These are phyloP conservation scores for Termitomyces sp. DNA, from an alignment of 768 basidiomycete genomes.

Conservation along the genomic window DNA sequence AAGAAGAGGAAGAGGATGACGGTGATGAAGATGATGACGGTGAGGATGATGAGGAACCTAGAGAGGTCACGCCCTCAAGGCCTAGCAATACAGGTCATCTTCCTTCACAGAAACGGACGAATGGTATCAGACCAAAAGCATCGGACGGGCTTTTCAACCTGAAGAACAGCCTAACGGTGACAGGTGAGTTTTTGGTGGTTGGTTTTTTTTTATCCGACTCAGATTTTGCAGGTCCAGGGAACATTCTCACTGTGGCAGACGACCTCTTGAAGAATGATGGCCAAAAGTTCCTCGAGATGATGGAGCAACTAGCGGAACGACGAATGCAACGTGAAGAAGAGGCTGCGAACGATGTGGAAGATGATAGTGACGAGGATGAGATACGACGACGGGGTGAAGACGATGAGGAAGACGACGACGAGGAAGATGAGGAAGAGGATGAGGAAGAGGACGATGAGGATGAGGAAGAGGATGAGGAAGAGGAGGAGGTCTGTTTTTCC, in stretches of 20 bases:
- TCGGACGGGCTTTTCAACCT: conserved; percentile 68
- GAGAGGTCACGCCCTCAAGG: conserved; percentile 16
- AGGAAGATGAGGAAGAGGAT: conserved; percentile 59
- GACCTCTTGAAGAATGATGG: conserved; percentile 98
- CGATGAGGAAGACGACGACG: conserved; percentile 57
- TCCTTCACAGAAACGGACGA: conserved; percentile 21
- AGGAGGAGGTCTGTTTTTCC: conserved; percentile 43
- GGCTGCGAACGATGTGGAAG: conserved; percentile 43
- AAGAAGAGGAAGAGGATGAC: conserved; percentile 38
- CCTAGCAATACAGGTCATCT: conserved; percentile 18
- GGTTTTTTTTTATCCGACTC: conserved; percentile 13
- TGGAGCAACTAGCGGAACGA: conserved; percentile 97
- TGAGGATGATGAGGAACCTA: conserved; percentile 41
- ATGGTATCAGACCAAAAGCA: conserved; percentile 28
- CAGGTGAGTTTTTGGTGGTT: conserved; percentile 47
- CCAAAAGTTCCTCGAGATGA: conserved; percentile 99
- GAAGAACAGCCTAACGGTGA: conserved; percentile 80
- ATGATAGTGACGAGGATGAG: conserved; percentile 46
- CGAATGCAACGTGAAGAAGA: conserved; percentile 89
- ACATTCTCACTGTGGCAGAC: conserved; percentile 97
- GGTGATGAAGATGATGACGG: conserved; percentile 46
- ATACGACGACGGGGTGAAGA: conserved; percentile 27
- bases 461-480: conserved; percentile 66
- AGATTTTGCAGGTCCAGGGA: conserved; percentile 66
- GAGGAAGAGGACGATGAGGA: conserved; percentile 63